Evolutionary conservation across 495 filamentous ascomycete species (phyloP).

Genomic region (Pyronema domesticum): DNA sequence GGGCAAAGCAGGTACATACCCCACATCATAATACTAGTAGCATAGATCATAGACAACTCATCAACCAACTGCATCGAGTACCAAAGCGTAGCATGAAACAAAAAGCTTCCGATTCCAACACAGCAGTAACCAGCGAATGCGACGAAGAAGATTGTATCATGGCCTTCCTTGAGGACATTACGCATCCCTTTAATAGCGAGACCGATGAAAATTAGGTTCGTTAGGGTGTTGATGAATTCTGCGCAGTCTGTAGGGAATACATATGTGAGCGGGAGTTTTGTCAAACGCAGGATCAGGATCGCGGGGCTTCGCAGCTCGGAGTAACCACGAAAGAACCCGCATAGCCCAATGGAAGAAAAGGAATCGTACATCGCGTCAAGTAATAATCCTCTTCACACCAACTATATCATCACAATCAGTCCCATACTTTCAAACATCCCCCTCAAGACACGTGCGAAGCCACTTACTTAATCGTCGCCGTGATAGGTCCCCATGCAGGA

Average conservation of each 20-base stretch:
- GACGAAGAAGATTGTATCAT: slow-evolving; percentile 55
- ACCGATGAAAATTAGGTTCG: slow-evolving; percentile 64
- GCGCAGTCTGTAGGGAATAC: slow-evolving; percentile 32
- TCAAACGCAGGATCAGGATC: too few relatives aligned
- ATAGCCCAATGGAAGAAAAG: neutral
- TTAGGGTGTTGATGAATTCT: slow-evolving; percentile 54
- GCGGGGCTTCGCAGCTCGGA: too few relatives aligned
- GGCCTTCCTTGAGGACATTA: slow-evolving; percentile 49
- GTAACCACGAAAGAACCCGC: too few relatives aligned
- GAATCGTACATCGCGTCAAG: slow-evolving; percentile 13
- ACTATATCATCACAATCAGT: slow-evolving; percentile 3
- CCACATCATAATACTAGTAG: slow-evolving; percentile 71
- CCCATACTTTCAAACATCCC: too few relatives aligned
- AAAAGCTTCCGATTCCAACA: slow-evolving; percentile 65
- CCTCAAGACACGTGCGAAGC: neutral
- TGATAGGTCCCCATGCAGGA: slow-evolving; percentile 15
- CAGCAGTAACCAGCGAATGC: slow-evolving; percentile 56
- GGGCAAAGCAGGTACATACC: slow-evolving; percentile 27
- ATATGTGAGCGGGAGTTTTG: neutral
- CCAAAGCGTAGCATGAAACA: slow-evolving; percentile 69
- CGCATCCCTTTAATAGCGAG: slow-evolving; percentile 54
- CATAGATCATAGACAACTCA: slow-evolving; percentile 96
- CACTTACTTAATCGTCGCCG: slow-evolving; percentile 20
- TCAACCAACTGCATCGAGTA: slow-evolving; percentile 97
- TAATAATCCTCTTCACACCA: slow-evolving; percentile 25